phyloP scores from a whole-genome alignment of 73 alveolate species.

The Paramecium primaurelia region DNA sequence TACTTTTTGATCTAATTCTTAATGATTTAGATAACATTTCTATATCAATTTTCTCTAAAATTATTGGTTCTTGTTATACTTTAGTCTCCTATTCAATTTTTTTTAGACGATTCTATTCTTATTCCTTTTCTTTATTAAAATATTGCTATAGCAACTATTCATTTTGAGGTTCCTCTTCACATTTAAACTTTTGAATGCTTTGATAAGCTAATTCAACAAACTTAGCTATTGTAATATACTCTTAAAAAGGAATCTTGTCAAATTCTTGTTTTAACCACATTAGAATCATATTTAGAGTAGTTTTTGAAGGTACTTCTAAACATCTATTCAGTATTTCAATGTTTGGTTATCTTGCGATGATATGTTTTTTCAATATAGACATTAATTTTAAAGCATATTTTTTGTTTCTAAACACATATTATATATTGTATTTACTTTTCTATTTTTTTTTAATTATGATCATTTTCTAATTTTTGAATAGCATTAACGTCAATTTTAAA shows the following conservation, averaged over 20 bases:
- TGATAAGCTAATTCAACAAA: neutral
- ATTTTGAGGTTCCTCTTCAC: neutral
- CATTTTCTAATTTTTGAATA: neutral
- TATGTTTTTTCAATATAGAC: neutral
- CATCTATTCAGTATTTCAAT: neutral
- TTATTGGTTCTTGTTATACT: neutral
- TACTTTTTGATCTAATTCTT: neutral
- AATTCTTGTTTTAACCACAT: neutral
- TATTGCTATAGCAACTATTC: neutral
- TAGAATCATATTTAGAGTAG: neutral
- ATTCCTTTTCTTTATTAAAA: neutral
- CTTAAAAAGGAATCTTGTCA: neutral
- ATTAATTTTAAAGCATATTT: neutral
- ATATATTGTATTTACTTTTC: neutral
- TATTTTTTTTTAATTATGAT: neutral
- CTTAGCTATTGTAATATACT: neutral
- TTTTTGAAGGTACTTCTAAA: neutral
- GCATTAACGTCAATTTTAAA: neutral
- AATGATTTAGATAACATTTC: neutral
- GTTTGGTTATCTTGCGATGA: neutral
- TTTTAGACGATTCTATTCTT: neutral
- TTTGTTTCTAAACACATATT: neutral
- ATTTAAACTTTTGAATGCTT: neutral
- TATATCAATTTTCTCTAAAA: neutral
- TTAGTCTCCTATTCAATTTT: neutral